Conservation (phyloP, 306 rosid species). For the Pyrus bretschneideri region DNA sequence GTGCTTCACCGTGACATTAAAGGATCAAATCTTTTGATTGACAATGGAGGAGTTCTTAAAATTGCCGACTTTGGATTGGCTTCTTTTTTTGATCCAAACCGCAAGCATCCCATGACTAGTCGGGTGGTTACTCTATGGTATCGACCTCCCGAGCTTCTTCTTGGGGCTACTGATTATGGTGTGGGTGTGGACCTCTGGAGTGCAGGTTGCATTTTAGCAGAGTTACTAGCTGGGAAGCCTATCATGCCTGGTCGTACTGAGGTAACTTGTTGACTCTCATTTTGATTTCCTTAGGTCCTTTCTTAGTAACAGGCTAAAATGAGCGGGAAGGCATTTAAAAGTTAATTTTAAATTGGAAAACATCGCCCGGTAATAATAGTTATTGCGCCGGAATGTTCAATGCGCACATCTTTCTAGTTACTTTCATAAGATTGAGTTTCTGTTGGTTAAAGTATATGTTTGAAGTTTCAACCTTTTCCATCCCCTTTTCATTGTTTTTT, state of each 20-base stretch:
- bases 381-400: not conserved
- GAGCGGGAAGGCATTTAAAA: not conserved
- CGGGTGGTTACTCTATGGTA: conserved; percentile 97
- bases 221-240: conserved; percentile 89
- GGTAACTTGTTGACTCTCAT: conserved; percentile 41
- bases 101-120: conserved; percentile 81
- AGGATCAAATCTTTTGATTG: conserved; percentile 94
- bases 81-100: conserved; percentile 72
- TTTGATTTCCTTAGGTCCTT: conserved; percentile 12
- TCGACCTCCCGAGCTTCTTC: conserved; percentile 94
- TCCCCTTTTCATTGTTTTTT: not conserved
- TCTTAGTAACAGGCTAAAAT: not conserved
- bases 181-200: conserved; percentile 94
- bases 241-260: conserved; percentile 99
- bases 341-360: not conserved
- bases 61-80: conserved; percentile 97
- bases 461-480: not conserved
- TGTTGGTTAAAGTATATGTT: not conserved
- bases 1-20: conserved; percentile 95
- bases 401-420: not conserved
- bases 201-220: conserved; percentile 93
- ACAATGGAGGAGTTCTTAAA: conserved; percentile 67
- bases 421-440: not conserved
- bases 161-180: conserved; percentile 84
- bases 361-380: not conserved